phyloP scores from a whole-genome alignment of 176 grass and related monocot species.

The Tuctoria greenei region DNA sequence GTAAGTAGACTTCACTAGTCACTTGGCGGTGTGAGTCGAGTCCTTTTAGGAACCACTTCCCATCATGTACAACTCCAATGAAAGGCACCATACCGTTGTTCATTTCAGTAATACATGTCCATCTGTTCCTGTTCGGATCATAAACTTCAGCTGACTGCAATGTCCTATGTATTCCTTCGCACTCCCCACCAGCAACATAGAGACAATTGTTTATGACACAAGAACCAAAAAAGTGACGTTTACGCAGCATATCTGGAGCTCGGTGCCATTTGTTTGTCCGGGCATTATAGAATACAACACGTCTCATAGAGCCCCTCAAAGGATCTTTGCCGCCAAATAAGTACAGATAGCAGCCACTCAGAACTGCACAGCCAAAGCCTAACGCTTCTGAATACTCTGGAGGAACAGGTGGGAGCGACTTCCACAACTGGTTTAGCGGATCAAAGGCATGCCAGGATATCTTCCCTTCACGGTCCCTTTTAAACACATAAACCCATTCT shows the following conservation, averaged over 20 bases:
- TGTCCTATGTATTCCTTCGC: slow-evolving; percentile 75
- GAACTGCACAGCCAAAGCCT: slow-evolving; percentile 75
- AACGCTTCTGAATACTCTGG: slow-evolving; percentile 72
- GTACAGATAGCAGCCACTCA: slow-evolving; percentile 81
- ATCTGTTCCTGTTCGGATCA: slow-evolving; percentile 77
- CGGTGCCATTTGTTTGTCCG: slow-evolving; percentile 91
- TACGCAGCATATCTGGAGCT: slow-evolving; percentile 85
- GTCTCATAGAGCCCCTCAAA: slow-evolving; percentile 75
- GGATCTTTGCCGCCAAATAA: slow-evolving; percentile 92
- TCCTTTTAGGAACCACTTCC: slow-evolving; percentile 83
- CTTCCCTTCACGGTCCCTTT: slow-evolving; percentile 84
- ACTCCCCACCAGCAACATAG: slow-evolving; percentile 85
- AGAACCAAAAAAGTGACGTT: slow-evolving; percentile 81
- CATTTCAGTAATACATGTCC: slow-evolving; percentile 75
- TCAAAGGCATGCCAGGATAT: slow-evolving; percentile 94
- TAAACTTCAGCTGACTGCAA: slow-evolving; percentile 79
- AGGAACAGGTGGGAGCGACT: slow-evolving; percentile 77
- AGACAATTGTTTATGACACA: slow-evolving; percentile 88
- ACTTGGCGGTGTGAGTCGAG: slow-evolving; percentile 68
- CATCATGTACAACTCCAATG: slow-evolving; percentile 79
- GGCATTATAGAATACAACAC: slow-evolving; percentile 86
- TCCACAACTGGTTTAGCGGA: slow-evolving; percentile 71
- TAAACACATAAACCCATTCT: slow-evolving; percentile 87
- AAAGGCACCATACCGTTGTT: slow-evolving; percentile 84
- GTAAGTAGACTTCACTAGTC: slow-evolving; percentile 61